Base-by-base conservation (phyloP, 306 rosid genomes). In the Hippophae gyantsensis region DNA sequence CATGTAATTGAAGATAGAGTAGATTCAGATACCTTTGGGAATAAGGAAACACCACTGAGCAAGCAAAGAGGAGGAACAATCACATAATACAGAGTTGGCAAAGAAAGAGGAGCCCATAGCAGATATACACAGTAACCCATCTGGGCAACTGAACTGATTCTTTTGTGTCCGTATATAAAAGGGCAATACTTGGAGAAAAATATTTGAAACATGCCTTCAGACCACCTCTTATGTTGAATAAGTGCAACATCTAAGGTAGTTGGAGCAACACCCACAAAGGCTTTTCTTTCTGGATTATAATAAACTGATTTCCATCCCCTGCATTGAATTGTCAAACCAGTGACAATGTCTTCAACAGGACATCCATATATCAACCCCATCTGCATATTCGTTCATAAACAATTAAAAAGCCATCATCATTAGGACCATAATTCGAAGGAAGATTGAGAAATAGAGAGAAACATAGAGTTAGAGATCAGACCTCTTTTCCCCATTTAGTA, bases 111-210 rank as follows among this genome's bases (percentile, higher is more conserved):
- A 58, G 86, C 89, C 96, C 96, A 88, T 6, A 88, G 60, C 49
- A 80, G 83, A 66, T 64, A 82, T 52, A 58, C 43, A 53, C 73
- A 78, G 44, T 80, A 88, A 44, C 78, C 94, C 87, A 88, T 80
- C 47, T 84, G 90, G 6, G 82, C 64, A 40, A 76, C 84, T 2
- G 80, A 68, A 56, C 48, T 66, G 8, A 85, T 78, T 83, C 69
- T 85, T 9, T 80, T 76, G 68, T 73, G 84, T 8, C 83, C 96
- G 76, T 80, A 74, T 43, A 77, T 70, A 81, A 82, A 85, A 42
- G 96, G 94, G 72, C 88, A 85, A 69, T 81, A 82, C 76, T 85
- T 81, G 49, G 96, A 85, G 65, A 71, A 42, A 68, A 84, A 84
- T 50, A 74, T 14, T 23, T 82, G 82, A 64, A 80, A 82, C 83